These are phyloP conservation scores for Microbotryum silenes-acaulis DNA, from an alignment of 1,284 basidiomycete genomes.

Conservation along the genomic window DNA sequence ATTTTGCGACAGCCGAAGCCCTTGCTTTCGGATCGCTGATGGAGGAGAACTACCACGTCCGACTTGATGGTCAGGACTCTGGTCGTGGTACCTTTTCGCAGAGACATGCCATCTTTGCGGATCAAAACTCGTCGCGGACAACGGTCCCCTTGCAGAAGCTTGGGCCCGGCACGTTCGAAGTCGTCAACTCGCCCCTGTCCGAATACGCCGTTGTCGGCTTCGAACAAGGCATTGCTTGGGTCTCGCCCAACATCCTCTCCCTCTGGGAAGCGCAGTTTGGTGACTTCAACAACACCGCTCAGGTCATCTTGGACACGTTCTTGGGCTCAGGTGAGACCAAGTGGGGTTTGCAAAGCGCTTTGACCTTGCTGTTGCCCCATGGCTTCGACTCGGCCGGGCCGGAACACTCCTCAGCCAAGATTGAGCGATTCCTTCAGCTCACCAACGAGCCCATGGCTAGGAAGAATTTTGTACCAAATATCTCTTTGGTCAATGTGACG, in stretches of 20 bases:
- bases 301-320: constrained; percentile 80
- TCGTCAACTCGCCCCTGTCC: constrained; percentile 35
- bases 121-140: constrained; percentile 49
- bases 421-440: constrained; percentile 70
- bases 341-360: constrained; percentile 30
- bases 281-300: constrained; percentile 74
- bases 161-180: constrained; percentile 40
- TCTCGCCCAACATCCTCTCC: constrained; percentile 63
- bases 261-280: constrained; percentile 88
- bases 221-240: constrained; percentile 82
- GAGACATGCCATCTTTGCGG: constrained; percentile 80
- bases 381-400: constrained; percentile 67
- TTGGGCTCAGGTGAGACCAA: constrained; percentile 63
- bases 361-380: constrained; percentile 33
- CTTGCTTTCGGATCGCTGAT: constrained; percentile 77
- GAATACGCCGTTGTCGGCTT: constrained; percentile 49
- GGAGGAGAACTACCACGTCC: constrained; percentile 66
- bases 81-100: constrained; percentile 85
- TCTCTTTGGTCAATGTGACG: constrained; percentile 75
- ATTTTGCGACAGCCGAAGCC: constrained; percentile 84
- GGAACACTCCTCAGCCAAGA: constrained; percentile 67
- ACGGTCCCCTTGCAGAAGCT: constrained; percentile 24
- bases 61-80: constrained; percentile 83
- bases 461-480: constrained; percentile 50
- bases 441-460: constrained; percentile 55